phyloP scores from a whole-genome alignment of 331 rosid genomes.

The Dryas integrifolia region DNA sequence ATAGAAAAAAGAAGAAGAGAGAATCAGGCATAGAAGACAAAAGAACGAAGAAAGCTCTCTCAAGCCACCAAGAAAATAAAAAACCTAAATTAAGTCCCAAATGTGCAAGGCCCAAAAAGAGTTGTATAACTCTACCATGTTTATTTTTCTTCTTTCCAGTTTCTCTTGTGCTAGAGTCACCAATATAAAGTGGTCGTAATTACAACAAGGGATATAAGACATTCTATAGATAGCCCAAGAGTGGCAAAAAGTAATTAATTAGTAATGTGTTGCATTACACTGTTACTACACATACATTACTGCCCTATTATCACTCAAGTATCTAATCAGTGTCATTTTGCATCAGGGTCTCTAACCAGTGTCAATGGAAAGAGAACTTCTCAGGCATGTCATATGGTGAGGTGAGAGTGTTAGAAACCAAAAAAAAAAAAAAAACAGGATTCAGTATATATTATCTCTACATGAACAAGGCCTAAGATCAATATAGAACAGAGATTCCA shows the following conservation, averaged over 20 bases:
- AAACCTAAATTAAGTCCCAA: background rate
- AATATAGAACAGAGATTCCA: slow-evolving; percentile 9
- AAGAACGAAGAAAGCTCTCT: background rate
- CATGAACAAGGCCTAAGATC: background rate
- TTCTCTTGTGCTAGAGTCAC: background rate
- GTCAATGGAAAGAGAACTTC: background rate
- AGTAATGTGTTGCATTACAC: background rate
- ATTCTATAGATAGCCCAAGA: background rate
- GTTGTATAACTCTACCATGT: background rate
- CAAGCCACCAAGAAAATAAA: background rate
- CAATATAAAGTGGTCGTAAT: background rate
- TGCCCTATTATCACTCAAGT: background rate
- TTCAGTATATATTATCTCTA: background rate
- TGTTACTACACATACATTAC: background rate
- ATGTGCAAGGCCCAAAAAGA: slow-evolving; percentile 1
- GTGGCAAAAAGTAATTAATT: background rate
- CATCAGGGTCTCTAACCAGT: background rate
- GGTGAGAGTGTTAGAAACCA: background rate
- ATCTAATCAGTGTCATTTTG: background rate
- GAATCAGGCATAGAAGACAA: background rate
- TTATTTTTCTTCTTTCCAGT: background rate
- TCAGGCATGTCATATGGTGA: background rate
- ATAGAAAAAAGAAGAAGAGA: background rate
- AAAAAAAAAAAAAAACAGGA: slow-evolving; percentile 6
- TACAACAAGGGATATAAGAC: background rate